Evolutionary conservation across 148 eudicot genomes (phyloP), one percentile per base, ranked within the genome.

Genomic region (Vaccinium darrowii): DNA sequence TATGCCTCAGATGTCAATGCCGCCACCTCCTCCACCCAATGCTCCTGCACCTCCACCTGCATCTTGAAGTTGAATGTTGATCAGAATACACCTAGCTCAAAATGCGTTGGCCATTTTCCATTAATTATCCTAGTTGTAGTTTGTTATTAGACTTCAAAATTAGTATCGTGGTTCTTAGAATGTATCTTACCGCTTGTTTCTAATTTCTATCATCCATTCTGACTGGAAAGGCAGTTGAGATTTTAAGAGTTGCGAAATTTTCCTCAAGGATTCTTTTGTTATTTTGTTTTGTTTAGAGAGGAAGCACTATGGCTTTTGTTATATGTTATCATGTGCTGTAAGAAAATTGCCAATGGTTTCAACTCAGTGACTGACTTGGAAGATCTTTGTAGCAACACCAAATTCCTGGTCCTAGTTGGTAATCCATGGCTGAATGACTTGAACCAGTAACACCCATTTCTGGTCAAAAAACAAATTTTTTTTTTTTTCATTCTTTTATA

Each of bases 1-100:
- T n/a, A 90, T 90, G 92, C 93, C 88, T 39, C 95, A 92, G 52
- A 92, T 90, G 86, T 84, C 88, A 1, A 91, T 90, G 93, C 92
- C 91, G 53, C 93, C 92, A 1, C 93, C 91, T 16, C 91, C 94
- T 0, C 91, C 92, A 53, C 87, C 74, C 78, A 78, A 73, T 71
- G 67, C 72, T n/a, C 75, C 60, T 43, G 75, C 67, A 53, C 81
- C 75, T n/a, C 86, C 85, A 0, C 88, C 89, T 75, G 77, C 84
- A 1, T 83, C 84, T 19, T 30, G 72, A 73, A 56, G 78, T 39
- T 86, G 80, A 81, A 71, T 36, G 69, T 19, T 58, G 67, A 72
- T 53, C 39, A 1, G 7, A 71, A 23, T 71, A 25, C 4, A 4
- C 57, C 1, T 25, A 56, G 23, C 53, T 51, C 74, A 10, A 36